A percentile compares a stretch with the other conserved stretches of the same genome.
Conservation (phyloP, 192 early-diverging fungal species). For the Coemansia sp. region DNA sequence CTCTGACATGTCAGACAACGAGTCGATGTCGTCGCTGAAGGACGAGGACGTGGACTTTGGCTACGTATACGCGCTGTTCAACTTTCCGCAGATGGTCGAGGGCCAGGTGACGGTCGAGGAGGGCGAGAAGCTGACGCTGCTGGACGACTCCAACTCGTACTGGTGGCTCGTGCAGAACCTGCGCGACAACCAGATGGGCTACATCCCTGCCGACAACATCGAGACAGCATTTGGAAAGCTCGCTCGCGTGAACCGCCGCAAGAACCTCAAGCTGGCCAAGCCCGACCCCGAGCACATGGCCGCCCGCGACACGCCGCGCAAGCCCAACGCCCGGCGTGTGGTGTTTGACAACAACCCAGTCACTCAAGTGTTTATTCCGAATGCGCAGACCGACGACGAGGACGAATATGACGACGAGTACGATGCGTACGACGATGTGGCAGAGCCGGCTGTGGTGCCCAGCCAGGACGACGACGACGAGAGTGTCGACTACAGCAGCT, state of each 20-base stretch:
- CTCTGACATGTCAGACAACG: conserved; percentile 19
- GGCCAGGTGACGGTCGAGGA: conserved; percentile 72
- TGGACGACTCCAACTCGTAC: conserved; percentile 77
- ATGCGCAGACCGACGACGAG: neutral
- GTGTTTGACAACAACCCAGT: no score
- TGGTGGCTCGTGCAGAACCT: conserved; percentile 66
- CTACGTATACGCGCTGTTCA: conserved; percentile 46
- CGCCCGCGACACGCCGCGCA: conserved; percentile 9
- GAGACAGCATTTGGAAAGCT: conserved; percentile 63
- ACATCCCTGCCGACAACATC: conserved; percentile 72
- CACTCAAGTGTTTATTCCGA: no score
- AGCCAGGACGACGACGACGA: conserved; percentile 6
- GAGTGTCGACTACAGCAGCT: no score
- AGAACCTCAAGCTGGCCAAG: conserved; percentile 57
- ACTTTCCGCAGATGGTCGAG: conserved; percentile 74
- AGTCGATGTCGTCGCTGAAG: conserved; percentile 34
- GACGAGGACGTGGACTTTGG: conserved; percentile 61
- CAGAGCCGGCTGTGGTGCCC: neutral
- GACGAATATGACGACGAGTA: conserved; percentile 38
- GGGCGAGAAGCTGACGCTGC: conserved; percentile 66
- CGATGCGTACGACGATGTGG: conserved; percentile 23
- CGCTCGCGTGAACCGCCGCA: conserved; percentile 65
- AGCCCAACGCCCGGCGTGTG: no score
- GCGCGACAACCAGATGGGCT: conserved; percentile 67
- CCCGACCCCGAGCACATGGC: conserved; percentile 41